Evolutionary conservation across 164 flowering plant species (phyloP).

Genomic region (Vitis amurensis): DNA sequence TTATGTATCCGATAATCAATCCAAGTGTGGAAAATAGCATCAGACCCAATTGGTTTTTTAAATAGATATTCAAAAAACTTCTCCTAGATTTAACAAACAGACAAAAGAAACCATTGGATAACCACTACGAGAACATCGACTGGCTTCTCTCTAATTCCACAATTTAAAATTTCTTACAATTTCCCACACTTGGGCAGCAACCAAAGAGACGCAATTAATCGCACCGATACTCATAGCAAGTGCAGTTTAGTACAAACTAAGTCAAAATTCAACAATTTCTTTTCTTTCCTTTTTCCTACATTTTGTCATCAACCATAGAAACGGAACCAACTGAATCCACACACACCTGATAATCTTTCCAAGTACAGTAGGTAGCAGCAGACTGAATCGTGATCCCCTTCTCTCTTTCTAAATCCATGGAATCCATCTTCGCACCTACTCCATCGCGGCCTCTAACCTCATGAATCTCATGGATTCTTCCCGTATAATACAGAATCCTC

Average conservation of each 20-base stretch:
- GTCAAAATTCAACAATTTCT: too few relatives aligned
- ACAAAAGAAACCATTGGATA: too few relatives aligned
- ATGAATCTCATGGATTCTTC: slow-evolving; percentile 92
- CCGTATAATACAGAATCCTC: slow-evolving; percentile 82
- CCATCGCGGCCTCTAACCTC: slow-evolving; percentile 96
- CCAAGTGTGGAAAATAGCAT: too few relatives aligned
- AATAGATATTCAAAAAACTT: too few relatives aligned
- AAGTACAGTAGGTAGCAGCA: slow-evolving; percentile 96
- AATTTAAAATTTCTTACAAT: not conserved
- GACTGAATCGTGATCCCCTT: slow-evolving; percentile 97
- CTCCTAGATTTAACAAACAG: too few relatives aligned
- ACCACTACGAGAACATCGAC: too few relatives aligned
- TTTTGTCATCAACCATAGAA: too few relatives aligned
- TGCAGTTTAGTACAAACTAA: too few relatives aligned
- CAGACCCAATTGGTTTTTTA: too few relatives aligned
- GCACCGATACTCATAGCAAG: too few relatives aligned
- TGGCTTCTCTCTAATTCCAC: not conserved
- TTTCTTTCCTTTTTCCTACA: too few relatives aligned
- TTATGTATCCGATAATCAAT: too few relatives aligned
- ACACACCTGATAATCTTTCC: slow-evolving; percentile 86
- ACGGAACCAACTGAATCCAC: not conserved
- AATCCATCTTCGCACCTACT: slow-evolving; percentile 99
- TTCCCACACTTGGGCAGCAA: not conserved
- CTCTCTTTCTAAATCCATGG: slow-evolving; percentile 98
- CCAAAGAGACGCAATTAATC: not conserved